Evolutionary conservation across 2,329 filamentous ascomycete genomes (phyloP).

Genomic region (Tolypocladium inflatum): DNA sequence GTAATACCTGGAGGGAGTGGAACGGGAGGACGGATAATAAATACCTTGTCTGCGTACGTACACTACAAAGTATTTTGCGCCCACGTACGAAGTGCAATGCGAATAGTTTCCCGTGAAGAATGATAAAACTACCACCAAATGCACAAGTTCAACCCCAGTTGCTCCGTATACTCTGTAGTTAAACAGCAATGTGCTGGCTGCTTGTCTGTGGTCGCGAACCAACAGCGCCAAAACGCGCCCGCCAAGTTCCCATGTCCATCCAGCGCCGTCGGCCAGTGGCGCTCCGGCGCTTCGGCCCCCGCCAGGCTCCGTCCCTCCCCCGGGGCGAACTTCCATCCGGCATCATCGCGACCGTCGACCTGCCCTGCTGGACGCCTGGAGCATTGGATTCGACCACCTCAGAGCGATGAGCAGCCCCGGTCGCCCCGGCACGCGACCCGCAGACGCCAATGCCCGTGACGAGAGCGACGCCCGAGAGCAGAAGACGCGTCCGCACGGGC

Average conservation of each 20-base stretch:
- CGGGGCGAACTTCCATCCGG: not conserved
- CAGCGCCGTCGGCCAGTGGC: not conserved
- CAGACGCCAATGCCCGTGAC: not conserved
- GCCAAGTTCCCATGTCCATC: not conserved
- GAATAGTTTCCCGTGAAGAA: too few species aligned
- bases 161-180: too few species aligned
- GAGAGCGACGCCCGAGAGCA: not conserved
- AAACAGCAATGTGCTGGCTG: too few species aligned
- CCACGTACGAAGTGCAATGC: too few species aligned
- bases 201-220: not conserved
- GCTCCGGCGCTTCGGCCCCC: not conserved
- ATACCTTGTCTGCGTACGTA: too few species aligned
- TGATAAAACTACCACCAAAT: too few species aligned
- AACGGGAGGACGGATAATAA: not conserved
- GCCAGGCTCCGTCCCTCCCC: not conserved
- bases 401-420: not conserved
- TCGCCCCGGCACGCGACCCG: not conserved
- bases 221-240: not conserved
- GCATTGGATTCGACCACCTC: not conserved
- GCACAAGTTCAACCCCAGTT: too few species aligned
- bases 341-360: too few species aligned
- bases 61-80: too few species aligned
- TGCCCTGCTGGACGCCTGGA: too few species aligned
- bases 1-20: too few species aligned
- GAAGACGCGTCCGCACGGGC: not conserved